Percentiles rank a stretch among this genome's conserved stretches.
These are phyloP conservation scores for Ophiosphaerella korrae DNA, from an alignment of 2,329 filamentous ascomycete species.

Conservation along the genomic window DNA sequence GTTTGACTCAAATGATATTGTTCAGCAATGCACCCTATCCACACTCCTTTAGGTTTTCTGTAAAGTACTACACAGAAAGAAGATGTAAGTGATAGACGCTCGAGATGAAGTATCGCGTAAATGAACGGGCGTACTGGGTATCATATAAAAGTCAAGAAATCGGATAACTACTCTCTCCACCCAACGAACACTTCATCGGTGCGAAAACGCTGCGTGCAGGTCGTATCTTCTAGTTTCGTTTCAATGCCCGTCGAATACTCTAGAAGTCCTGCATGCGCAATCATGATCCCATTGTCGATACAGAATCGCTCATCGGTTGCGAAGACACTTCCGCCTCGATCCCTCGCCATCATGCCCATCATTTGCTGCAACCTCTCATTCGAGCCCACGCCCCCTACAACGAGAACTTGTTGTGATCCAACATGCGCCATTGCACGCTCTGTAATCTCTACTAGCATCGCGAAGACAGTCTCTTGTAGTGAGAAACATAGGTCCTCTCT, in stretches of 20 bases:
- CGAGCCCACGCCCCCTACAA: constrained; percentile 94
- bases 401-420: constrained; percentile 84
- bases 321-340: constrained; percentile 87
- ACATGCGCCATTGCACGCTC: constrained; percentile 99
- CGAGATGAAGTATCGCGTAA: no score
- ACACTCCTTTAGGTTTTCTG: no score
- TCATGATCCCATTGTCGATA: constrained; percentile 99
- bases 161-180: constrained; percentile 51
- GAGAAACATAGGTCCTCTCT: constrained; percentile 89
- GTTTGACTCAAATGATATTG: no score
- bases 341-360: constrained; percentile 95
- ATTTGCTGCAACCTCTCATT: constrained; percentile 95
- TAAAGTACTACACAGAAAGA: no score
- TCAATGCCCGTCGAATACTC: constrained; percentile 81
- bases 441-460: constrained; percentile 98
- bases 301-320: constrained; percentile 97
- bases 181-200: constrained; percentile 58
- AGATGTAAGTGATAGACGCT: no score
- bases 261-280: constrained; percentile 90
- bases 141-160: constrained; percentile 9
- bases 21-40: no score
- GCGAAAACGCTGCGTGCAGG: constrained; percentile 62
- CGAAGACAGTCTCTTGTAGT: constrained; percentile 91
- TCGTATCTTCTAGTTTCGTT: constrained; percentile 78
- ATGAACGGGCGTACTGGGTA: constrained; percentile 5